Conservation (phyloP, 129 eudicot genomes). For the Tanacetum coccineum region DNA sequence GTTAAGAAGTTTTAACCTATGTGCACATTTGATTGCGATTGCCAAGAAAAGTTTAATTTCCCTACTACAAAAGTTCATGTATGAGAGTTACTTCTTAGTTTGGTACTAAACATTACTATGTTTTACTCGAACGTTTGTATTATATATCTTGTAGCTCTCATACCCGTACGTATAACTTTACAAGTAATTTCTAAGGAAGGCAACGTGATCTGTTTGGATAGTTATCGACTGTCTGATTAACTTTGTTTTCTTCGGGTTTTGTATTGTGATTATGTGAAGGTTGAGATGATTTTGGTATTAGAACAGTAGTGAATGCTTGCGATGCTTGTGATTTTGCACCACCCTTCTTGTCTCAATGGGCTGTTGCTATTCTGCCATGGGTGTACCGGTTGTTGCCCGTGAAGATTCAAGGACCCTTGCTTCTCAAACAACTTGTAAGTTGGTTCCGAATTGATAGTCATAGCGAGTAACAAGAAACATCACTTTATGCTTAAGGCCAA, state of each 20-base stretch:
- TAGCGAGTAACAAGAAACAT: no score
- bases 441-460: neutral
- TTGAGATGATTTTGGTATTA: constrained; percentile 31
- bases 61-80: no score
- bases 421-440: constrained; percentile 36
- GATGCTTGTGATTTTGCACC: constrained; percentile 20
- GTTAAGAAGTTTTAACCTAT: no score
- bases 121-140: neutral
- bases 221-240: neutral
- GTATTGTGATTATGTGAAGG: constrained; percentile 22
- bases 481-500: no score
- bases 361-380: constrained; percentile 24
- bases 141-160: neutral
- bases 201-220: neutral
- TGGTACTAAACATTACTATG: no score
- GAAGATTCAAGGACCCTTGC: constrained; percentile 34
- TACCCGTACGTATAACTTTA: neutral
- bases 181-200: neutral
- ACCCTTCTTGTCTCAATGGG: constrained; percentile 29
- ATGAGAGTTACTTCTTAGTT: no score
- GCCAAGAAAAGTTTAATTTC: no score
- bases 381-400: constrained; percentile 3
- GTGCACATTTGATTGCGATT: no score
- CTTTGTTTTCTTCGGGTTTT: constrained; percentile 1
- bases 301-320: constrained; percentile 11